These are phyloP conservation scores for Epichloe sibirici DNA, from an alignment of 2,329 filamentous ascomycete genomes.

Conservation along the genomic window DNA sequence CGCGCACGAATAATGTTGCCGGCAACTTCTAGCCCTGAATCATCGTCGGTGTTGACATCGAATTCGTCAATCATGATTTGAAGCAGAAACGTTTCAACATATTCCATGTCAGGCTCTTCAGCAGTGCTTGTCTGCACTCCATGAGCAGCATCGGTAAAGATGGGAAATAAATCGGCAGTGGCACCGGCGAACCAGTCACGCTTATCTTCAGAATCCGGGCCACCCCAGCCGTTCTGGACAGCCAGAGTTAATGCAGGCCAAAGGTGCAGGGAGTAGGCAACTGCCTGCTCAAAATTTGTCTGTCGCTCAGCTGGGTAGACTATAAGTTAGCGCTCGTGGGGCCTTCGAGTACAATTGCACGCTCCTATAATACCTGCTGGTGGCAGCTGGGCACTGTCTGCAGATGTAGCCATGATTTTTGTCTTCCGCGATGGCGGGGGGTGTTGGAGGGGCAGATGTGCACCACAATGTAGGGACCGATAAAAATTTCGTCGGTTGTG, in stretches of 20 bases:
- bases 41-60: slow-evolving; percentile 84
- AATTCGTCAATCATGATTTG: slow-evolving; percentile 96
- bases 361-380: slow-evolving; percentile 14
- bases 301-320: slow-evolving; percentile 37
- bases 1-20: slow-evolving; percentile 57
- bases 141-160: slow-evolving; percentile 39
- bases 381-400: slow-evolving; percentile 18
- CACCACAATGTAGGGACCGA: slow-evolving; percentile 8
- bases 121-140: slow-evolving; percentile 13
- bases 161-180: slow-evolving; percentile 66
- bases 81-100: slow-evolving; percentile 73
- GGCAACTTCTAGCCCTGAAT: slow-evolving; percentile 65
- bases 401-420: slow-evolving; percentile 17
- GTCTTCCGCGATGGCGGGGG: slow-evolving; percentile 11
- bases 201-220: slow-evolving; percentile 71
- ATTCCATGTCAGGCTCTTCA: slow-evolving; percentile 55
- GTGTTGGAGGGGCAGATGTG: slow-evolving; percentile 19
- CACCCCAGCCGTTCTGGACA: slow-evolving; percentile 79
- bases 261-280: slow-evolving; percentile 72
- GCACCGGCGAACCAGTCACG: slow-evolving; percentile 93
- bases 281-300: slow-evolving; percentile 69
- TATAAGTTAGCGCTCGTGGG: neutral
- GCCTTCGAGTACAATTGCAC: neutral
- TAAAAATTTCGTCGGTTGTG: slow-evolving; percentile 12
- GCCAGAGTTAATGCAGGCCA: slow-evolving; percentile 85